A percentile compares a stretch with the other conserved stretches of the same genome.
Conservation (phyloP, 768 basidiomycete genomes). For the Coprinopsis strossmayeri region DNA sequence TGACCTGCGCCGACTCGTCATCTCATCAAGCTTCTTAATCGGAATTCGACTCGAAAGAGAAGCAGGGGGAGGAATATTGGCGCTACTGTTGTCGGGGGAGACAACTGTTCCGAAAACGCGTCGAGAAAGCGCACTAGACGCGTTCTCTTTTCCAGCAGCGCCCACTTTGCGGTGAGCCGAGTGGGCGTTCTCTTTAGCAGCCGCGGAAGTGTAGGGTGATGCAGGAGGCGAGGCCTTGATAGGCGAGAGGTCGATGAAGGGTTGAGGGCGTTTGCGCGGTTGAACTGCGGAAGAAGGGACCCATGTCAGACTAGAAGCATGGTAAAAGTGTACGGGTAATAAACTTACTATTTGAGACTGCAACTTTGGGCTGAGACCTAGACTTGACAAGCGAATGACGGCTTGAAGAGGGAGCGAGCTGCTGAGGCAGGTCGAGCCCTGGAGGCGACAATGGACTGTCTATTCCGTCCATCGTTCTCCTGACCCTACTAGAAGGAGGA, state of each 20-base stretch:
- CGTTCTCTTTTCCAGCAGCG: neutral
- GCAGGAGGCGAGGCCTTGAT: slow-evolving; percentile 47
- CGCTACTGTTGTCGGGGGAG: slow-evolving; percentile 1
- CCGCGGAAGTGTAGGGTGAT: slow-evolving; percentile 25
- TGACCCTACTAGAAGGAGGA: slow-evolving; percentile 25
- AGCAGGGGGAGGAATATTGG: neutral
- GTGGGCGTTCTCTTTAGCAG: slow-evolving; percentile 30
- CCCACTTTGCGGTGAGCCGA: neutral
- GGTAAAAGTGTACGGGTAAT: neutral
- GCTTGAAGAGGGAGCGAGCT: slow-evolving; percentile 11
- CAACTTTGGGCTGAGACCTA: slow-evolving; percentile 40
- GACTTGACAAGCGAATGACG: slow-evolving; percentile 25
- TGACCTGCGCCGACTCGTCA: slow-evolving; percentile 10
- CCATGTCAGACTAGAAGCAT: neutral
- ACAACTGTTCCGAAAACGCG: slow-evolving; percentile 11
- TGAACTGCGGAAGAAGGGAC: slow-evolving; percentile 18
- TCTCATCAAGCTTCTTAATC: slow-evolving; percentile 8
- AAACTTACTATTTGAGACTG: slow-evolving; percentile 29
- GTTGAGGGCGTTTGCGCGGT: slow-evolving; percentile 30
- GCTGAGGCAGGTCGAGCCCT: slow-evolving; percentile 22
- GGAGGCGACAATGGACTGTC: slow-evolving; percentile 23
- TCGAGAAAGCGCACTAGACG: neutral
- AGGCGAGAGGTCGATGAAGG: slow-evolving; percentile 37
- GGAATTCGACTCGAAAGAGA: slow-evolving; percentile 11
- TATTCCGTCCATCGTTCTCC: slow-evolving; percentile 14